phyloP scores from a whole-genome alignment of 1,139 yeast genomes.

The Lizanozyma gosingica region DNA sequence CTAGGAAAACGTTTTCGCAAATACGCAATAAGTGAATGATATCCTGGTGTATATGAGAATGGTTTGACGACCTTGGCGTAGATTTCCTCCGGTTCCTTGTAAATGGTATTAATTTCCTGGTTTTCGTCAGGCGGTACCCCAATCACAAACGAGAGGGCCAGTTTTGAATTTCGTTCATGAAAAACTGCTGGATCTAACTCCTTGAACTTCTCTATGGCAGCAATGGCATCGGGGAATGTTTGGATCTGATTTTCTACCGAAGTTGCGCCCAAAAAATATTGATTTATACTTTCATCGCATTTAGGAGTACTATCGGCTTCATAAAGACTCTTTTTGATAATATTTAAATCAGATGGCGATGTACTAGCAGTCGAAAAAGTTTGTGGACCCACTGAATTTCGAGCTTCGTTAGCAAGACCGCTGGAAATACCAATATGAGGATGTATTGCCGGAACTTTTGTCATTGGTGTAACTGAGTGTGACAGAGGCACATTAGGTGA shows the following conservation, averaged over 20 bases:
- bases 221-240: constrained; percentile 48
- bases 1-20: constrained; percentile 63
- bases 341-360: background rate
- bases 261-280: constrained; percentile 48
- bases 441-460: background rate
- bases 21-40: constrained; percentile 72
- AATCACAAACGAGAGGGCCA: constrained; percentile 46
- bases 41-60: constrained; percentile 84
- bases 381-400: background rate
- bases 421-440: background rate
- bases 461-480: background rate
- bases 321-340: background rate
- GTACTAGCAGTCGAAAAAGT: constrained; percentile 1
- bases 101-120: constrained; percentile 18
- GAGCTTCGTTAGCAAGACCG: background rate
- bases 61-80: constrained; percentile 69
- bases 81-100: constrained; percentile 69
- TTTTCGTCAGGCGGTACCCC: constrained; percentile 38
- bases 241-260: constrained; percentile 18
- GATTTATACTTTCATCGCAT: constrained; percentile 47
- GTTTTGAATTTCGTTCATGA: constrained; percentile 29
- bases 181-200: constrained; percentile 32
- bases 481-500: constrained; percentile 20
- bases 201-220: constrained; percentile 37
- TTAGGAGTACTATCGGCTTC: constrained; percentile 9